Evolutionary conservation across 179 eudicot genomes (phyloP).

Genomic region (Beta corolliflora): DNA sequence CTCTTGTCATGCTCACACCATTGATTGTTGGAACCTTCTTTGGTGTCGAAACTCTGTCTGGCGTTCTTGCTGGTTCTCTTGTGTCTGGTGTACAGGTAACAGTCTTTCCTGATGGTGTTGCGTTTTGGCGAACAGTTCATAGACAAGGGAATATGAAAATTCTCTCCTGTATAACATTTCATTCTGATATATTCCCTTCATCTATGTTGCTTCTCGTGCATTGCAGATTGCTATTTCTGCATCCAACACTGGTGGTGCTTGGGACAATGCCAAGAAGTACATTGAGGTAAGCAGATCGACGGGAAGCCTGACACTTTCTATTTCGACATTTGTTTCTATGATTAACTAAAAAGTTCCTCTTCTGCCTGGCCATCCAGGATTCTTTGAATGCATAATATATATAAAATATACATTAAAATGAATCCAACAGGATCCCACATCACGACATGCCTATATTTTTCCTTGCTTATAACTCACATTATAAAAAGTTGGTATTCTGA

Average conservation of each 20-base stretch:
- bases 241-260: slow-evolving; percentile 94
- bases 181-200: not conserved
- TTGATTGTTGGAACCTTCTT: slow-evolving; percentile 84
- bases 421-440: too few relatives aligned
- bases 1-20: slow-evolving; percentile 92
- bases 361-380: too few relatives aligned
- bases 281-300: slow-evolving; percentile 61
- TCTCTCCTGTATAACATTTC: not conserved
- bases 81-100: slow-evolving; percentile 95
- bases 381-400: too few relatives aligned
- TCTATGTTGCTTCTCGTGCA: not conserved
- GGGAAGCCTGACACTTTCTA: not conserved
- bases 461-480: too few relatives aligned
- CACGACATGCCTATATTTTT: too few relatives aligned
- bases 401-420: too few relatives aligned
- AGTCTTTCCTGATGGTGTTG: not conserved
- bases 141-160: not conserved
- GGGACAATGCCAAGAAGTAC: slow-evolving; percentile 98
- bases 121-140: too few relatives aligned
- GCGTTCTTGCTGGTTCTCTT: slow-evolving; percentile 93
- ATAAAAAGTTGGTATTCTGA: too few relatives aligned
- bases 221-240: slow-evolving; percentile 91
- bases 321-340: not conserved
- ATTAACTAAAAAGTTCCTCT: not conserved
- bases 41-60: slow-evolving; percentile 90